Evolutionary conservation across 225 moss, liverwort and hornwort genomes (phyloP), one percentile per base, ranked within the genome.

Genomic region (Lunularia cruciata): DNA sequence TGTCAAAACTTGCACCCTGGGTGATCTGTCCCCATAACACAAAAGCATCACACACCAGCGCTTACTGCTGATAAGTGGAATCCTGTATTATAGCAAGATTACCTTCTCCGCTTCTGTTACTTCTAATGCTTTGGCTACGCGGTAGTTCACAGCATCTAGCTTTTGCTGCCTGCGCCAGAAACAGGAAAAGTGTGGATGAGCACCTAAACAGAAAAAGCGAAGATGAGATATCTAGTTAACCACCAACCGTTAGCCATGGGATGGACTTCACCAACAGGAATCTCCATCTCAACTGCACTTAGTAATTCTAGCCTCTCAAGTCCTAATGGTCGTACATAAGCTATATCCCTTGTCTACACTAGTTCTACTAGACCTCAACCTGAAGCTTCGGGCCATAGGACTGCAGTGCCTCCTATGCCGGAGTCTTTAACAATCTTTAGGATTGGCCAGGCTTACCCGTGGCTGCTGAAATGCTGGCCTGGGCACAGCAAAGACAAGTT

Each of bases 101-200:
- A 83, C 83, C 83, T 83, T 83, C 58, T 79, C 78, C 28, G 73
- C 65, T 58, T 83, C 83, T 25, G 76, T 70, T 12, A 83, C 83
- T 70, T 83, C 83, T 53, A 73, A 69, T 40, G 79, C 83, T 63
- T 83, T 83, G 45, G 79, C 43, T 15, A 53, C 58, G 45, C 83
- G 83, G 47, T 73, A 83, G 47, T 79, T 57, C 54, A 83, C 72
- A 7, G 83, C 83, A 49, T 83, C 83, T 67, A 79, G 62, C 67
- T 83, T 83, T 60, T 83, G 83, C 68, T 76, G 76, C 65, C 83
- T 83, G 83, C 73, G 58, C 12, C 62, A 10, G 0, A 42, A 14
- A 56, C 22, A 1, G 5, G 34, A 19, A 31, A 32, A 57, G 15
- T 57, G 40, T 40, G 40, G 6, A 13, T 40, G 13, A 40, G 8